Conservation (phyloP, 306 rosid species). For the Trifolium subterraneum region DNA sequence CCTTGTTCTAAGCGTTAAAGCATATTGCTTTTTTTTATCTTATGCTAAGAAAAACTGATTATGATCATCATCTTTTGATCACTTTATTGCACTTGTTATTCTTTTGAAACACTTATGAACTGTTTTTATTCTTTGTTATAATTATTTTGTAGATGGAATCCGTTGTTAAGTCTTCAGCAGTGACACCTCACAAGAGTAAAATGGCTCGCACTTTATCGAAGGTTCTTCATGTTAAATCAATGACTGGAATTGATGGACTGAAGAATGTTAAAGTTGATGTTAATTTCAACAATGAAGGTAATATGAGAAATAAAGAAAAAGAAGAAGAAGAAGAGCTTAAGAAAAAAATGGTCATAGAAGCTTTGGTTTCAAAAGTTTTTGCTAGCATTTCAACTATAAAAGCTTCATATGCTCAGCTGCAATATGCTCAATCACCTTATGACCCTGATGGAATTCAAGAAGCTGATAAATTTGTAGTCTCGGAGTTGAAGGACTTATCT, state of each 20-base stretch:
- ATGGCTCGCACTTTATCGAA: conserved; percentile 71
- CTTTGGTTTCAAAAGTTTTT: conserved; percentile 67
- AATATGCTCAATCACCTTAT: conserved; percentile 77
- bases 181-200: conserved; percentile 67
- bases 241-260: conserved; percentile 60
- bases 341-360: conserved; percentile 59
- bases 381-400: conserved; percentile 76
- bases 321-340: conserved; percentile 67
- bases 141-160: conserved; percentile 72
- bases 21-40: conserved; percentile 45
- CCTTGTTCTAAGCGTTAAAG: conserved; percentile 70
- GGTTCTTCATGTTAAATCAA: conserved; percentile 64
- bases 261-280: conserved; percentile 52
- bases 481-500: conserved; percentile 72
- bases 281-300: conserved; percentile 41
- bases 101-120: conserved; percentile 21
- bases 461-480: conserved; percentile 61
- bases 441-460: conserved; percentile 76
- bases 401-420: conserved; percentile 84
- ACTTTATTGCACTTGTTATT: conserved; percentile 44
- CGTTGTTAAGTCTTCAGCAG: conserved; percentile 59
- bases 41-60: conserved; percentile 55
- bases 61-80: conserved; percentile 43
- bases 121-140: conserved; percentile 8
- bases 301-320: conserved; percentile 40